Evolutionary conservation across 2,329 filamentous ascomycete species (phyloP).

Genomic region (Penicillium sp.): DNA sequence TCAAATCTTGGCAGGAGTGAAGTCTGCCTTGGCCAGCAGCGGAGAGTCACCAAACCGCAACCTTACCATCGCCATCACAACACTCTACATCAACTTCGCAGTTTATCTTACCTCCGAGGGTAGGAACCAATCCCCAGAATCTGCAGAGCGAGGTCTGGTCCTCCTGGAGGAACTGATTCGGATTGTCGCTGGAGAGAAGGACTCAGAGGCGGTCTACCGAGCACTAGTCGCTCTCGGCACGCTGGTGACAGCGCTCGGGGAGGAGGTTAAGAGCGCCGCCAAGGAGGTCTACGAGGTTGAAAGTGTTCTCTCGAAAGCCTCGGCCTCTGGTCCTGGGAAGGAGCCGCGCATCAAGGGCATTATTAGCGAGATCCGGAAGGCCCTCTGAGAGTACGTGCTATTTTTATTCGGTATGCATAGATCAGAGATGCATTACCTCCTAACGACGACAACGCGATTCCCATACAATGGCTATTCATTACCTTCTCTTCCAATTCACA

Average conservation of each 20-base stretch:
- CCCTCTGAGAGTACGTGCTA: conserved; percentile 10
- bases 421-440: conserved; percentile 8
- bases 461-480: not conserved
- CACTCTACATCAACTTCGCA: conserved; percentile 78
- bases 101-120: conserved; percentile 61
- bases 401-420: conserved; percentile 24
- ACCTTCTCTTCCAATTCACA: not conserved
- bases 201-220: conserved; percentile 81
- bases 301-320: conserved; percentile 46
- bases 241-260: conserved; percentile 58
- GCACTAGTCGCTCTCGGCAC: conserved; percentile 81
- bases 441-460: conserved; percentile 16
- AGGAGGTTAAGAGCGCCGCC: conserved; percentile 56
- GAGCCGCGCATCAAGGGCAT: conserved; percentile 61
- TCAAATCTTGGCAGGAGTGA: conserved; percentile 60
- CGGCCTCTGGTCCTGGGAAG: conserved; percentile 49
- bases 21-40: conserved; percentile 56
- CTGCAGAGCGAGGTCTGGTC: conserved; percentile 48
- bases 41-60: conserved; percentile 65
- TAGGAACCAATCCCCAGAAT: conserved; percentile 37
- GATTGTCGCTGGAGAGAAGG: conserved; percentile 64
- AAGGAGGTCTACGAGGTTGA: conserved; percentile 56
- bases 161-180: conserved; percentile 61
- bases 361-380: conserved; percentile 56
- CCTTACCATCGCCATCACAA: conserved; percentile 76